These are phyloP conservation scores for Curvularia lunata DNA, from an alignment of 2,329 filamentous ascomycete species.

Conservation along the genomic window DNA sequence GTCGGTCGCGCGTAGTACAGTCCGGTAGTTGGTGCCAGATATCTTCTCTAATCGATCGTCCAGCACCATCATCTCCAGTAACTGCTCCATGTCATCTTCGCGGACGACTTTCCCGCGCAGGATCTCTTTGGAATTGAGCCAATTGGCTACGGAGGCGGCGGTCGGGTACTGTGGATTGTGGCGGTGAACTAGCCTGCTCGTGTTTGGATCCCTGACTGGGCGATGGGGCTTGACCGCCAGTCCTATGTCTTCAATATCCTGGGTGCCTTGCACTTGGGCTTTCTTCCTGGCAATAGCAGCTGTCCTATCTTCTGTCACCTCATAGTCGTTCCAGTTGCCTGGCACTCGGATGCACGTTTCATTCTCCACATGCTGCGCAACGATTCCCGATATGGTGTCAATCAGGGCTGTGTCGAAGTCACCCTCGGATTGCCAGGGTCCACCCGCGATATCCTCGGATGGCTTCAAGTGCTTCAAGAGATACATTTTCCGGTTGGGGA, in stretches of 20 bases:
- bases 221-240: constrained; percentile 34
- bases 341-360: constrained; percentile 71
- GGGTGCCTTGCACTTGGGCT: constrained; percentile 40
- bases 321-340: constrained; percentile 51
- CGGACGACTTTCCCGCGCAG: constrained; percentile 69
- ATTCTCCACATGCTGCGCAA: constrained; percentile 75
- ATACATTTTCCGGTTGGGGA: constrained; percentile 92
- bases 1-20: constrained; percentile 48
- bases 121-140: constrained; percentile 71
- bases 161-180: constrained; percentile 83
- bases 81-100: constrained; percentile 79
- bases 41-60: constrained; percentile 80
- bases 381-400: constrained; percentile 72
- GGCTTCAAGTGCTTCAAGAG: constrained; percentile 86
- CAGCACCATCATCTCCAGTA: constrained; percentile 86
- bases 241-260: constrained; percentile 43
- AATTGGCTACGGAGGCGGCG: constrained; percentile 74
- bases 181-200: constrained; percentile 55
- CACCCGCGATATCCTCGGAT: constrained; percentile 88
- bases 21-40: constrained; percentile 59
- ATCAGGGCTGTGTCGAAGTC: constrained; percentile 90
- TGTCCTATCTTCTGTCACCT: constrained; percentile 41
- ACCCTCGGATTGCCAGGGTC: constrained; percentile 92
- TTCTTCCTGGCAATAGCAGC: constrained; percentile 46
- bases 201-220: constrained; percentile 30